Percentiles rank a stretch among this genome's conserved stretches.
Evolutionary conservation across 768 basidiomycete genomes (phyloP).

Genomic region (Auricularia sp.): DNA sequence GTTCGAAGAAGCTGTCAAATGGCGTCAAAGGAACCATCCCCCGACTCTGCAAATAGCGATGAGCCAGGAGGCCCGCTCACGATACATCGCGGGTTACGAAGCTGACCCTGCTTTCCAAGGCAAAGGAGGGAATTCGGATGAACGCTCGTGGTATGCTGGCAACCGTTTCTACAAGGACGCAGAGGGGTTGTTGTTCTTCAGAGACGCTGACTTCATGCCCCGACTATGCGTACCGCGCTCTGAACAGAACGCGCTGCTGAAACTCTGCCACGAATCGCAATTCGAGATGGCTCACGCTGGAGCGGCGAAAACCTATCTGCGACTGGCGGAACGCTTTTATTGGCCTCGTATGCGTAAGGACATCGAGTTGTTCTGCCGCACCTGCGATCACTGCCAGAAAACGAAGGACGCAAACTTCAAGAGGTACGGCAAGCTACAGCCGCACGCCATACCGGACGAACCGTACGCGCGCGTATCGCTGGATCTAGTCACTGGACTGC

Average conservation of each 20-base stretch:
- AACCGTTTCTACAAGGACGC: conserved; percentile 9
- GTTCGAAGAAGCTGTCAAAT: too few relatives aligned
- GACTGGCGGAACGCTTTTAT: neutral
- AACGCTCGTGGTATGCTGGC: conserved; percentile 4
- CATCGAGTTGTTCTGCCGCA: conserved; percentile 1
- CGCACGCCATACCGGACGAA: conserved; percentile 5
- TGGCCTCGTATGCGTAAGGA: conserved; percentile 9
- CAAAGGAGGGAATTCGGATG: too few relatives aligned
- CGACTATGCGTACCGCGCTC: conserved; percentile 10
- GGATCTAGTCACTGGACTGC: conserved; percentile 3
- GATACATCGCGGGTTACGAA: too few relatives aligned
- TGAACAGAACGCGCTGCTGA: neutral
- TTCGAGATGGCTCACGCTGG: conserved; percentile 7
- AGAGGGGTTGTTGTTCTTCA: too few relatives aligned
- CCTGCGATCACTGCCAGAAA: conserved; percentile 12
- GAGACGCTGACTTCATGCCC: too few relatives aligned
- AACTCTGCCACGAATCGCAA: conserved; percentile 4
- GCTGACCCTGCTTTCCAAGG: too few relatives aligned
- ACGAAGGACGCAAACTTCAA: conserved; percentile 5
- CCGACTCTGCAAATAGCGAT: too few relatives aligned
- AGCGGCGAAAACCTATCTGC: conserved; percentile 5
- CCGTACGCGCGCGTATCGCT: conserved; percentile 11
- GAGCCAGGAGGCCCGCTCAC: too few relatives aligned
- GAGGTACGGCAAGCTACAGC: conserved; percentile 3
- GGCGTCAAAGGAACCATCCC: too few relatives aligned